Percentiles rank a stretch among this genome's conserved stretches.
Conservation (phyloP, 1,139 yeast species). For the Kazachstania sp. region DNA sequence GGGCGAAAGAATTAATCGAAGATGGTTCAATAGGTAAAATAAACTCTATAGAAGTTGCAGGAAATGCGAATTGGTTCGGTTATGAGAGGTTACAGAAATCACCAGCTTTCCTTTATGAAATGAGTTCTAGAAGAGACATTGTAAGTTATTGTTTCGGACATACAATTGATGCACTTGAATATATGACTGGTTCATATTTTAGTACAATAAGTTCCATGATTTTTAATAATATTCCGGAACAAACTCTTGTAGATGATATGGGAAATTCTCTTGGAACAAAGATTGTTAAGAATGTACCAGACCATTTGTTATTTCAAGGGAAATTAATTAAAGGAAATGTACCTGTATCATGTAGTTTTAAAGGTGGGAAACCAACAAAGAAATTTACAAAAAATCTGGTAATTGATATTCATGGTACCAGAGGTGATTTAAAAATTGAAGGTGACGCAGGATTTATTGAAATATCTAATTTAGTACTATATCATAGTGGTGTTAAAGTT, state of each 20-base stretch:
- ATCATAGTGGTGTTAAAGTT: slow-evolving; percentile 17
- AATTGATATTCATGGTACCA: slow-evolving; percentile 23
- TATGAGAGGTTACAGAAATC: slow-evolving; percentile 19
- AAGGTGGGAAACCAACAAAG: slow-evolving; percentile 23
- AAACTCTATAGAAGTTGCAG: slow-evolving; percentile 17
- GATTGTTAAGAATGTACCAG: slow-evolving; percentile 16
- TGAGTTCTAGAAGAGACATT: slow-evolving; percentile 15
- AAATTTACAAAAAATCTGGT: slow-evolving; percentile 21
- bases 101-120: slow-evolving; percentile 14
- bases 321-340: slow-evolving; percentile 14
- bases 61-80: slow-evolving; percentile 21
- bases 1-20: slow-evolving; percentile 18
- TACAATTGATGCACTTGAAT: slow-evolving; percentile 19
- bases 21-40: slow-evolving; percentile 20
- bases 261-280: slow-evolving; percentile 12
- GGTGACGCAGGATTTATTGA: slow-evolving; percentile 24
- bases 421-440: slow-evolving; percentile 21
- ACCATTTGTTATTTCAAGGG: slow-evolving; percentile 21
- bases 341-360: slow-evolving; percentile 20
- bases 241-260: slow-evolving; percentile 14
- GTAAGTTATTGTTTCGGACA: slow-evolving; percentile 19
- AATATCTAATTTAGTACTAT: slow-evolving; percentile 20
- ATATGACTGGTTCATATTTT: slow-evolving; percentile 21
- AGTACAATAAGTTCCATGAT: slow-evolving; percentile 15
- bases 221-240: slow-evolving; percentile 18